Conservation (phyloP, 2,329 filamentous ascomycete species). For the Ceratocystis cubensis region DNA sequence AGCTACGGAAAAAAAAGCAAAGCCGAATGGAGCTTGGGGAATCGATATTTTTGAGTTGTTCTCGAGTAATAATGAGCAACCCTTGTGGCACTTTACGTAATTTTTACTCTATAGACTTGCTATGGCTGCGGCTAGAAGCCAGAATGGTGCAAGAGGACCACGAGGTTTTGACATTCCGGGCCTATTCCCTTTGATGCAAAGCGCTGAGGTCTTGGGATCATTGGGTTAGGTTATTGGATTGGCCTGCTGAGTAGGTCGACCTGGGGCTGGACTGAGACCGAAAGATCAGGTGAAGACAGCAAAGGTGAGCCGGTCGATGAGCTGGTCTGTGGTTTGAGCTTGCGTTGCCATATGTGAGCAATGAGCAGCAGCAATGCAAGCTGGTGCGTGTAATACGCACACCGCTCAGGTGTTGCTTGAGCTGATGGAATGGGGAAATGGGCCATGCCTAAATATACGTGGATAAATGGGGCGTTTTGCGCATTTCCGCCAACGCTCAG, state of each 20-base stretch:
- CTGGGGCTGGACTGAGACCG: neutral
- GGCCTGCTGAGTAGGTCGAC: neutral
- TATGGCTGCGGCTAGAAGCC: neutral
- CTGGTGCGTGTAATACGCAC: neutral
- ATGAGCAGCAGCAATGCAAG: neutral
- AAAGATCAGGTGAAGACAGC: neutral
- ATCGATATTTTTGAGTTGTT: neutral
- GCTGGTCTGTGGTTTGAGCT: neutral
- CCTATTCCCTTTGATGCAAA: neutral
- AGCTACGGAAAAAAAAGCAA: neutral
- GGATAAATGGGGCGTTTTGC: too few relatives aligned
- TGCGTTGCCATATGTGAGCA: neutral
- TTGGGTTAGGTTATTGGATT: neutral
- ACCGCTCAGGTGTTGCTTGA: neutral
- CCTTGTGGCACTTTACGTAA: slow-evolving; percentile 17
- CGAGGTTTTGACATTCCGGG: slow-evolving; percentile 4
- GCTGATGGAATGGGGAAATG: too few relatives aligned
- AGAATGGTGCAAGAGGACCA: slow-evolving; percentile 6
- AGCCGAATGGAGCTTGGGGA: slow-evolving; percentile 4
- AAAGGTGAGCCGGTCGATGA: neutral
- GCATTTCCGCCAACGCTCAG: too few relatives aligned
- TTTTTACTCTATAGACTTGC: slow-evolving; percentile 16
- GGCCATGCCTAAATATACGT: too few relatives aligned
- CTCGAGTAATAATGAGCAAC: neutral
- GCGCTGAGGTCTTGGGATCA: neutral